Percentiles rank a stretch among this genome's conserved stretches.
These are phyloP conservation scores for Dalbergia oliveri DNA, from an alignment of 306 rosid genomes.

Conservation along the genomic window DNA sequence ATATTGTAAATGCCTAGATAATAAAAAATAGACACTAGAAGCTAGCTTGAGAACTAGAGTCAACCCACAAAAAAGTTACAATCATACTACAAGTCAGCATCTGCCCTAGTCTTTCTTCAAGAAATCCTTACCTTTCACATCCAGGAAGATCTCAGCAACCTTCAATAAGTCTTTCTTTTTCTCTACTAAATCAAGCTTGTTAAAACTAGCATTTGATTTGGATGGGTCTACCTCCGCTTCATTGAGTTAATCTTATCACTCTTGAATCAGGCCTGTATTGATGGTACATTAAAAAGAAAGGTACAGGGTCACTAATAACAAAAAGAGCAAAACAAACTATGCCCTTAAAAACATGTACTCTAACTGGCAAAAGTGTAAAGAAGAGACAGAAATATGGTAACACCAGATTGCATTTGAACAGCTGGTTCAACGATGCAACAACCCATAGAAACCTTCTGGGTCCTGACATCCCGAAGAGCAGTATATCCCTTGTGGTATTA, in stretches of 20 bases:
- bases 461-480: slow-evolving; percentile 22
- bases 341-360: slow-evolving; percentile 1
- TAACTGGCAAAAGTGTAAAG: background rate
- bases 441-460: slow-evolving; percentile 21
- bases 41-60: slow-evolving; percentile 30
- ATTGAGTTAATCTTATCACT: slow-evolving; percentile 75
- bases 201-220: slow-evolving; percentile 84
- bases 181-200: slow-evolving; percentile 92
- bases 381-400: slow-evolving; percentile 19
- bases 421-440: slow-evolving; percentile 27
- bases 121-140: slow-evolving; percentile 75
- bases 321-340: slow-evolving; percentile 13
- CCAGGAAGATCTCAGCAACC: slow-evolving; percentile 90
- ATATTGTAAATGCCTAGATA: slow-evolving; percentile 87
- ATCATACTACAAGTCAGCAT: slow-evolving; percentile 1
- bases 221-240: slow-evolving; percentile 71
- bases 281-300: slow-evolving; percentile 26
- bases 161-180: slow-evolving; percentile 88
- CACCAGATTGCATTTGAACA: slow-evolving; percentile 9
- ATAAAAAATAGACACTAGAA: slow-evolving; percentile 42
- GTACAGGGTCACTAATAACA: slow-evolving; percentile 30
- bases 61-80: slow-evolving; percentile 32
- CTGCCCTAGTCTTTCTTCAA: slow-evolving; percentile 24
- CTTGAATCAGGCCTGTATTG: slow-evolving; percentile 80
- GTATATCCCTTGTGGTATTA: background rate